These are phyloP conservation scores for Suillus tomentosus DNA, from an alignment of 768 basidiomycete species.

Conservation along the genomic window DNA sequence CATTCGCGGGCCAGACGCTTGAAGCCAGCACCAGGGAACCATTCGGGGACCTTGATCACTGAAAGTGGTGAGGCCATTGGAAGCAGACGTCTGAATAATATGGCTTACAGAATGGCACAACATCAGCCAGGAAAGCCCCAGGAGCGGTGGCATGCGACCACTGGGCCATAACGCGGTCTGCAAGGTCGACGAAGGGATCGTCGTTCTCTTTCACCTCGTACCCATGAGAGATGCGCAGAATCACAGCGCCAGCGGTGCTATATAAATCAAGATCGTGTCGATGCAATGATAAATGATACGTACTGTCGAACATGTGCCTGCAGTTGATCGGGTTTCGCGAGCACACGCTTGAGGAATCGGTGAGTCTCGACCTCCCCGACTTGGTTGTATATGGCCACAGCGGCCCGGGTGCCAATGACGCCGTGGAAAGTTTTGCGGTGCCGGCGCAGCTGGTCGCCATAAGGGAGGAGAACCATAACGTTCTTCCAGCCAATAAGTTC, in stretches of 20 bases:
- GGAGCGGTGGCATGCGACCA: slow-evolving; percentile 51
- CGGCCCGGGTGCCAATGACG: slow-evolving; percentile 42
- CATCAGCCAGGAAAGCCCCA: slow-evolving; percentile 53
- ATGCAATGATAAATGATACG: slow-evolving; percentile 11
- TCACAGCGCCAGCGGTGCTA: slow-evolving; percentile 54
- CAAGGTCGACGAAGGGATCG: slow-evolving; percentile 53
- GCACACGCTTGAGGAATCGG: slow-evolving; percentile 43
- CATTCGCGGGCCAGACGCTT: slow-evolving; percentile 53
- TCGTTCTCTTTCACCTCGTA: slow-evolving; percentile 52
- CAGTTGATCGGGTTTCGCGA: slow-evolving; percentile 40
- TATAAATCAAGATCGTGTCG: not conserved
- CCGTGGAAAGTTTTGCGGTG: slow-evolving; percentile 44
- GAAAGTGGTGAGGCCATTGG: slow-evolving; percentile 5
- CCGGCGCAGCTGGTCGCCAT: slow-evolving; percentile 42
- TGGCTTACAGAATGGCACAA: slow-evolving; percentile 44
- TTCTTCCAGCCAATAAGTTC: slow-evolving; percentile 36
- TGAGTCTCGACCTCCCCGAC: slow-evolving; percentile 44
- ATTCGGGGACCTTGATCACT: slow-evolving; percentile 52
- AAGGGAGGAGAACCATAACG: slow-evolving; percentile 38
- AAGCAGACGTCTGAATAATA: not conserved
- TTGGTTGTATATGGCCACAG: slow-evolving; percentile 35
- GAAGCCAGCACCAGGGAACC: slow-evolving; percentile 60
- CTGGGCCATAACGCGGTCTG: slow-evolving; percentile 51
- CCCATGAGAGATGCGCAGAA: slow-evolving; percentile 56
- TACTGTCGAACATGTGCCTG: slow-evolving; percentile 44